These are phyloP conservation scores for Trichoderma harzianum DNA, from an alignment of 2,329 filamentous ascomycete species.

Conservation along the genomic window DNA sequence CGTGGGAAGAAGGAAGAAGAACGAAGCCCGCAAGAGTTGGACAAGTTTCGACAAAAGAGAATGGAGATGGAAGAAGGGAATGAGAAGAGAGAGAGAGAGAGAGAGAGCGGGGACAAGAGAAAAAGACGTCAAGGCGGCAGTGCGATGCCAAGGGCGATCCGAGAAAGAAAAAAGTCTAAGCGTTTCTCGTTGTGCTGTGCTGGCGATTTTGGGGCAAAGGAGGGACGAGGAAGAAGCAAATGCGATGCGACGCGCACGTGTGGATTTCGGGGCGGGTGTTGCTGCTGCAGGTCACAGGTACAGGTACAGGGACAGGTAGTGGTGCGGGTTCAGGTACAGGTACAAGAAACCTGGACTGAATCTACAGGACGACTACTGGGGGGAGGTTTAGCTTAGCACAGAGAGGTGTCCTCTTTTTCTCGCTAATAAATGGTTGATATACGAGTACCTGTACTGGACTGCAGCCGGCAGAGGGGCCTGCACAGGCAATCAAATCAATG, in stretches of 20 bases:
- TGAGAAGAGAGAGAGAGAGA: background rate
- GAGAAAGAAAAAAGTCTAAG: background rate
- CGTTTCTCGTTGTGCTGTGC: background rate
- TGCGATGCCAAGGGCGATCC: conserved; percentile 8
- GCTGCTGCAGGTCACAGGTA: background rate
- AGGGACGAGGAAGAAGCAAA: background rate
- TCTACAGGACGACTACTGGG: background rate
- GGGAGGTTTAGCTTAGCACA: background rate
- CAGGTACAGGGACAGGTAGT: background rate
- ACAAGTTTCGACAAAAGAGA: background rate
- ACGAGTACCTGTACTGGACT: background rate
- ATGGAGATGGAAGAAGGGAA: background rate
- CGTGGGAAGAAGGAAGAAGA: background rate
- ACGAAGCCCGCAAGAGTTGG: background rate
- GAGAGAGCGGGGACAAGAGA: background rate
- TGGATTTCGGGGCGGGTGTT: background rate
- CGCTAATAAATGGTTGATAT: background rate
- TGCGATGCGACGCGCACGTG: conserved; percentile 13
- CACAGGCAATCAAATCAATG: background rate
- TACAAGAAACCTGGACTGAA: background rate
- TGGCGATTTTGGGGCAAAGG: conserved; percentile 10
- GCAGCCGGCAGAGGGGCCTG: background rate
- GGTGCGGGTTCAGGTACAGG: too few species aligned
- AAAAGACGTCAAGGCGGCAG: background rate
- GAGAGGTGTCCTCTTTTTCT: background rate